Evolutionary conservation across 177 flowering plant species (phyloP).

Genomic region (Vitis hybrid): DNA sequence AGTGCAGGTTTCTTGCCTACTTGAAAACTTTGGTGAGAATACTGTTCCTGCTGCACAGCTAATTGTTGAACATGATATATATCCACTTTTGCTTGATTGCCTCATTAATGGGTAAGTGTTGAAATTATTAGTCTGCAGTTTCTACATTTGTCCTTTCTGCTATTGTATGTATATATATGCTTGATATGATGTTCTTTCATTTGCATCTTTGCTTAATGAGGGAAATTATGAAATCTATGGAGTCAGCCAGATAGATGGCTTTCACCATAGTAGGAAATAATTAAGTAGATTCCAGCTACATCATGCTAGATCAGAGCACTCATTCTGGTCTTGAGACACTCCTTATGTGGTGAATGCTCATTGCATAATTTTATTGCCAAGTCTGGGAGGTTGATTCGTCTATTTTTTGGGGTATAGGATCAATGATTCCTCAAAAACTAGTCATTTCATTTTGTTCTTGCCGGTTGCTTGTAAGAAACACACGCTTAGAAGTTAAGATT

Average conservation of each 20-base stretch:
- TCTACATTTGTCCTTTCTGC: neutral
- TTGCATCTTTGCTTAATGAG: neutral
- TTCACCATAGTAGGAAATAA: neutral
- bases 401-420: too few species aligned
- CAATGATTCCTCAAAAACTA: too few species aligned
- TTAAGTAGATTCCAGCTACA: neutral
- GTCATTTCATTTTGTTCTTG: too few species aligned
- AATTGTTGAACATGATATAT: conserved; percentile 47
- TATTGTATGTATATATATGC: neutral
- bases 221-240: neutral
- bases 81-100: conserved; percentile 78
- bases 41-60: conserved; percentile 41
- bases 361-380: neutral
- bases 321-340: neutral
- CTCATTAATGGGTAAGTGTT: conserved; percentile 66
- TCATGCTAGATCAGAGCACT: neutral
- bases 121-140: neutral
- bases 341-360: neutral
- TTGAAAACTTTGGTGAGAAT: conserved; percentile 43
- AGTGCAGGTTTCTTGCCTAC: conserved; percentile 63
- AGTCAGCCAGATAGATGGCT: neutral
- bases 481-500: too few species aligned
- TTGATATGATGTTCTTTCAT: neutral
- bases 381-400: neutral
- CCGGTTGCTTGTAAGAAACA: too few species aligned